phyloP scores from a whole-genome alignment of 768 basidiomycete genomes.

The Calocybe gangraenosa region DNA sequence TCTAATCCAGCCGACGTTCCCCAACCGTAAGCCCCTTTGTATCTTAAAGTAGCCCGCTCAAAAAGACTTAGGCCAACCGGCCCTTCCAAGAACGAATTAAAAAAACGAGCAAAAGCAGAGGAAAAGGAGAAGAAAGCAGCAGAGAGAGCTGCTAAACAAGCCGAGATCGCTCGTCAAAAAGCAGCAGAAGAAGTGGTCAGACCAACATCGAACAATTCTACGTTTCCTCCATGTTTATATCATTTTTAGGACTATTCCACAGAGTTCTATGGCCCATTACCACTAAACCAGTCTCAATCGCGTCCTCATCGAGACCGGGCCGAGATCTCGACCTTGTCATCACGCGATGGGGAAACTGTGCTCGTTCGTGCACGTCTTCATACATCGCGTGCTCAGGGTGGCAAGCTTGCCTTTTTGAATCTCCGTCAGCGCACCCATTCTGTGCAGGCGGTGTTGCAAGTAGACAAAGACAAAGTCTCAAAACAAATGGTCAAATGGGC shows the following conservation, averaged over 20 bases:
- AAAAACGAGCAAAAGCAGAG: constrained; percentile 86
- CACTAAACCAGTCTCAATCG: constrained; percentile 88
- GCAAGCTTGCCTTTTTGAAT: constrained; percentile 93
- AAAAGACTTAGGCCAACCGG: constrained; percentile 28
- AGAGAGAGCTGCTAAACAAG: constrained; percentile 77
- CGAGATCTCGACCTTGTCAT: constrained; percentile 61
- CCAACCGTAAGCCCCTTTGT: constrained; percentile 8
- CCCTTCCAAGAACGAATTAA: constrained; percentile 84
- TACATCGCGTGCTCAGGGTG: constrained; percentile 87
- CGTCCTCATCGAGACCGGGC: constrained; percentile 58
- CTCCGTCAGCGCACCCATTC: constrained; percentile 85
- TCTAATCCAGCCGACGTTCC: neutral
- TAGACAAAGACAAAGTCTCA: constrained; percentile 73
- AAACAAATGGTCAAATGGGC: constrained; percentile 99
- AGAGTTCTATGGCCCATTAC: constrained; percentile 82
- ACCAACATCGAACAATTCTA: neutral
- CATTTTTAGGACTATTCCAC: constrained; percentile 63
- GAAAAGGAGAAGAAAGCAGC: constrained; percentile 89
- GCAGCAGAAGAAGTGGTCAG: constrained; percentile 62
- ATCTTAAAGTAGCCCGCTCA: neutral
- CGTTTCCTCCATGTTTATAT: neutral
- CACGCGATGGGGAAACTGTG: constrained; percentile 69
- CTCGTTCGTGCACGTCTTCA: constrained; percentile 88
- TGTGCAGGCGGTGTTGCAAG: constrained; percentile 79
- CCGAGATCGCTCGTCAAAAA: constrained; percentile 66